Percentiles rank a stretch among this genome's conserved stretches.
phyloP scores from a whole-genome alignment of 495 filamentous ascomycete species.

The Aspergillus cavernicola region DNA sequence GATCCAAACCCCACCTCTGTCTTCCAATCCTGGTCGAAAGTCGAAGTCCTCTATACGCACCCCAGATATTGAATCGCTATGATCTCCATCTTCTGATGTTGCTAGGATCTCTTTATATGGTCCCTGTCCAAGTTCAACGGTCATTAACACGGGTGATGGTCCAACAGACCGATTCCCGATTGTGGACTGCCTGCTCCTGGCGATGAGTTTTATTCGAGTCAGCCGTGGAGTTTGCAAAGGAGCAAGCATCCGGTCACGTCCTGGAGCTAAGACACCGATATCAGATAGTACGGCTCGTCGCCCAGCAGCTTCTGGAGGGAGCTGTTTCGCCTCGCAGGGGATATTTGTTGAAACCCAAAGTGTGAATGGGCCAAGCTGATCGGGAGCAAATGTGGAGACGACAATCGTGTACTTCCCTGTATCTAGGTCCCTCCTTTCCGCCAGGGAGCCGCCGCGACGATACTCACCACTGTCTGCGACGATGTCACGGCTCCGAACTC shows the following conservation, averaged over 20 bases:
- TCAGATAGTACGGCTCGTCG: constrained; percentile 52
- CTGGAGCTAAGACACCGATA: constrained; percentile 47
- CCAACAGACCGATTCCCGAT: constrained; percentile 35
- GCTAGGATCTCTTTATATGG: constrained; percentile 60
- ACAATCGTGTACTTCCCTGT: constrained; percentile 80
- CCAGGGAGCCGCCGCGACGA: constrained; percentile 69
- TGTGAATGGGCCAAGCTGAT: constrained; percentile 69
- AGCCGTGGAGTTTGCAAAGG: constrained; percentile 49
- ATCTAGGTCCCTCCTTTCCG: constrained; percentile 52
- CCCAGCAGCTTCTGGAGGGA: constrained; percentile 67
- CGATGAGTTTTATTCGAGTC: constrained; percentile 55
- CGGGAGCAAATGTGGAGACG: constrained; percentile 80
- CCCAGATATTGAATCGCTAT: constrained; percentile 63
- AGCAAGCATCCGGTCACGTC: constrained; percentile 49
- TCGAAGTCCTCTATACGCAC: constrained; percentile 69
- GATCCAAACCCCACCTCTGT: constrained; percentile 61
- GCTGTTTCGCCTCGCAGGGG: constrained; percentile 46
- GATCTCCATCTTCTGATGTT: constrained; percentile 58
- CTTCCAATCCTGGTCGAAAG: constrained; percentile 53
- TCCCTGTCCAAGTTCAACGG: constrained; percentile 64
- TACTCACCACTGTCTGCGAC: constrained; percentile 80
- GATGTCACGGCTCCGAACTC: constrained; percentile 71
- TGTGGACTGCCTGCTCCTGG: constrained; percentile 36
- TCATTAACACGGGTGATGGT: constrained; percentile 57
- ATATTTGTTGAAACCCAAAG: constrained; percentile 64